Conservation (phyloP, 495 filamentous ascomycete species). For the Filosporella fistucella region DNA sequence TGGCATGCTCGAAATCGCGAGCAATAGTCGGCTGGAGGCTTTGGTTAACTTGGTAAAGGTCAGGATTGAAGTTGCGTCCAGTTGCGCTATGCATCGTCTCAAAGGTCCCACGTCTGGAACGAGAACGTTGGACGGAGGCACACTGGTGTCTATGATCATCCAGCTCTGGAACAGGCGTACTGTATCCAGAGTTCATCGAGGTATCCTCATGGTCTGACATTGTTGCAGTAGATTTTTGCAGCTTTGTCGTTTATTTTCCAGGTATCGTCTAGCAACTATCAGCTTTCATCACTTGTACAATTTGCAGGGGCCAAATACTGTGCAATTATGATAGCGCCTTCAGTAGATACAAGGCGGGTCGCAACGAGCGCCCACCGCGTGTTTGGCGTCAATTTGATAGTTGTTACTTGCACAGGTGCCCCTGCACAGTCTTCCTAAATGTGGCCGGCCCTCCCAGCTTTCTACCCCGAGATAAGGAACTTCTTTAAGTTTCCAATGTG, state of each 20-base stretch:
- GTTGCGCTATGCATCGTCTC: conserved; percentile 44
- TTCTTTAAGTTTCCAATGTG: conserved; percentile 2
- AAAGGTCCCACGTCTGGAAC: conserved; percentile 49
- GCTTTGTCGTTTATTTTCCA: background rate
- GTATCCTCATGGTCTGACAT: conserved; percentile 58
- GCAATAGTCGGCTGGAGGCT: conserved; percentile 43
- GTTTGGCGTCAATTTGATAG: conserved; percentile 28
- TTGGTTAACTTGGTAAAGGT: conserved; percentile 30
- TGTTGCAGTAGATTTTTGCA: too few species aligned
- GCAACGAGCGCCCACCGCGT: conserved; percentile 29
- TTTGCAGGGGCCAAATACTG: background rate
- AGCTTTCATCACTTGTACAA: background rate
- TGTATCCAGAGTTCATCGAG: conserved; percentile 45
- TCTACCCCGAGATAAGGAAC: background rate
- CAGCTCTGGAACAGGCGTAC: conserved; percentile 80
- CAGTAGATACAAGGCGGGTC: conserved; percentile 22
- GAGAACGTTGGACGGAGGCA: conserved; percentile 53
- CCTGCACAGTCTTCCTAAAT: conserved; percentile 21
- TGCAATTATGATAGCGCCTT: conserved; percentile 11
- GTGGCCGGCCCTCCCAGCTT: conserved; percentile 6
- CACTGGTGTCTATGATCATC: conserved; percentile 90
- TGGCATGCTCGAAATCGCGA: conserved; percentile 75
- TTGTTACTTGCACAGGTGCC: conserved; percentile 23
- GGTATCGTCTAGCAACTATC: background rate
- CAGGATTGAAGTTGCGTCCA: conserved; percentile 30